Evolutionary conservation across 2,329 filamentous ascomycete genomes (phyloP), one percentile per base, ranked within the genome.

Genomic region (Ascochyta pisi): DNA sequence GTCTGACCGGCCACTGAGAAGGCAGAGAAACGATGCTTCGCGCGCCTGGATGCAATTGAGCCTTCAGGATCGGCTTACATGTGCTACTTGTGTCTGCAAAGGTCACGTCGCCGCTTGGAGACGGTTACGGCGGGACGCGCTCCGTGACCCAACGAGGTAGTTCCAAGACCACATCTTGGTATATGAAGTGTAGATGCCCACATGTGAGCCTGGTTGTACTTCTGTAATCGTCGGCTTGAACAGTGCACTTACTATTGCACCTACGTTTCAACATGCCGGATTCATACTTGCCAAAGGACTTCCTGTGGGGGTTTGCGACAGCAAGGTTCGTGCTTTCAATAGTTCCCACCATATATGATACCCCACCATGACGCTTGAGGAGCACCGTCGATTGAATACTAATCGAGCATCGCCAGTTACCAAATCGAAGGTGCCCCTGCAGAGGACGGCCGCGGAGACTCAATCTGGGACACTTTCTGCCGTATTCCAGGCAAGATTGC

Each of bases 391-490:
- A 39, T 40, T 54, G 41, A 50, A 50, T 64, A 57, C 69, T 71
- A 56, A 73, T 56, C 33, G 50, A 58, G 52, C 40, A 56, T 44
- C n/a, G 41, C 35, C 71, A 95, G 91, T 73, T 96, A 95, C 80
- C 91, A 96, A 75, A 90, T 96, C 66, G 92, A 96, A 80, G 92
- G 92, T 54, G 87, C 86, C 43, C 81, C 83, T 35, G 81, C 89
- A 43, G 84, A 88, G 70, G 91, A 94, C 72, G 92, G 91, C 62
- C 89, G 91, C 62, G 89, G 85, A 22, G 87, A 90, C 50, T 91
- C 89, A 59, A 95, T 96, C 75, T 96, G 92, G 92, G 92, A 96
- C 77, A 88, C 85, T n/a, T 96, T 96, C 79, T 93, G 89, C 78
- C 84, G 84, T 60, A 88, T 86, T 50, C 87, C 89, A 6, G 90